Evolutionary conservation across 345 rosid genomes (phyloP), one percentile per base, ranked within the genome.

Genomic region (Citrus medica): DNA sequence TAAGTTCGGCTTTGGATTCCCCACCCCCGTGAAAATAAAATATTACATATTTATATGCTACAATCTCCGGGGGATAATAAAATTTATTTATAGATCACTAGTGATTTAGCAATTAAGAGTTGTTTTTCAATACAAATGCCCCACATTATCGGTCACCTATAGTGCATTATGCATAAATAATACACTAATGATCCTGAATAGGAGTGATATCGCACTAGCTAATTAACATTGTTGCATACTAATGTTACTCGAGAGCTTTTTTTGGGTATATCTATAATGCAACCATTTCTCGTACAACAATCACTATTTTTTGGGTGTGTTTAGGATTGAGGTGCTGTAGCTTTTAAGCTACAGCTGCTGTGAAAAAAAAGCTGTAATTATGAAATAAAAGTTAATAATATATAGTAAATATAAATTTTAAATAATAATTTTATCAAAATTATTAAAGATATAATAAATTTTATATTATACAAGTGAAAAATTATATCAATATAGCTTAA

Each of bases 1-100:
- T 58, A 61, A 58, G 78, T 73, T 59, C 74, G 60, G 81, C 73
- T 73, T 66, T 9, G 77, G 72, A 76, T 73, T 78, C 77, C 35
- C 8, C 55, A 35, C 16, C 33, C 51, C 51, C 69, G 19, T 4
- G 79, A 51, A 67, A 78, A 66, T 30, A 37, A 40, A 75, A 21
- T 42, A 69, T 48, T 17, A 40, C 30, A 38, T 76, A 53, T 71
- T 25, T 12, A 53, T 48, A 71, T 51, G 56, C 58, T 61, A 21
- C 77, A 40, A 40, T 25, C 59, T 28, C 69, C 46, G 7, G 46
- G 59, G 30, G 27, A 75, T 12, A 22, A 17, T 10, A 28, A 42
- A 33, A 48, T 2, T n/a, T n/a, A 62, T 30, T 21, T 42, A n/a
- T 46, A 46, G 17, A 46, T 42, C 69, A 17, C 2, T 19, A 7